phyloP scores from a whole-genome alignment of 2,329 filamentous ascomycete genomes.

The Graphilbum sp. region DNA sequence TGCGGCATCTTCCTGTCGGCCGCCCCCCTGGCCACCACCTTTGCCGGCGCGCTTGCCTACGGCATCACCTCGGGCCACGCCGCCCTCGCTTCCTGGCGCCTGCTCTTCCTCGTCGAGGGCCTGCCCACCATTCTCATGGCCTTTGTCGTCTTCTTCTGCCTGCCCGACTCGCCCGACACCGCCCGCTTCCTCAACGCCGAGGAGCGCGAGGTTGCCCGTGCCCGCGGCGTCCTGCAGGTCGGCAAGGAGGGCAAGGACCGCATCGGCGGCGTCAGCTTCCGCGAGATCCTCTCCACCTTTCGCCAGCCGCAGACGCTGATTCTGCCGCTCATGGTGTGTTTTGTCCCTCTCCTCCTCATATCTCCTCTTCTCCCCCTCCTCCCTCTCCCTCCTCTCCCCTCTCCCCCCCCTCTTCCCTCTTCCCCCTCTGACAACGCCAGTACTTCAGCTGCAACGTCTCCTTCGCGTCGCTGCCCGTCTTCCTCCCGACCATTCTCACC shows the following conservation, averaged over 20 bases:
- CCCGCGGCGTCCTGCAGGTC: constrained; percentile 34
- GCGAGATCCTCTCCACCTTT: constrained; percentile 30
- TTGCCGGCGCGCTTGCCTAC: constrained; percentile 47
- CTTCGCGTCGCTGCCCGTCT: constrained; percentile 34
- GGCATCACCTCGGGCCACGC: constrained; percentile 42
- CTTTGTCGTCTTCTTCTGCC: constrained; percentile 34
- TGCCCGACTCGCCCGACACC: constrained; percentile 34
- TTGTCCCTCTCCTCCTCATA: constrained; percentile 13
- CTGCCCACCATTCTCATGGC: constrained; percentile 40
- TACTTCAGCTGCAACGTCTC: constrained; percentile 22
- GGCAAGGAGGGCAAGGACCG: constrained; percentile 31
- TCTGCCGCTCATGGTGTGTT: constrained; percentile 15
- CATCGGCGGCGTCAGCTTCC: constrained; percentile 24
- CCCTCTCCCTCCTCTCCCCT: too few species aligned
- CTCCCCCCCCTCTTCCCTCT: too few species aligned
- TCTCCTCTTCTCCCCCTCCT: too few species aligned
- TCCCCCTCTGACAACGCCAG: too few species aligned
- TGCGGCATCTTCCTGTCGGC: constrained; percentile 56
- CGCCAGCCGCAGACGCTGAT: constrained; percentile 33
- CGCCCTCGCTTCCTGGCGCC: constrained; percentile 43
- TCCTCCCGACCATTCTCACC: constrained; percentile 44
- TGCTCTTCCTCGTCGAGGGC: constrained; percentile 50
- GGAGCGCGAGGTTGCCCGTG: constrained; percentile 39
- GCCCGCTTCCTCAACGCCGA: constrained; percentile 38
- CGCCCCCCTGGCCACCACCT: constrained; percentile 50